phyloP scores from a whole-genome alignment of 257 asterid genomes.

The Verbena officinalis region DNA sequence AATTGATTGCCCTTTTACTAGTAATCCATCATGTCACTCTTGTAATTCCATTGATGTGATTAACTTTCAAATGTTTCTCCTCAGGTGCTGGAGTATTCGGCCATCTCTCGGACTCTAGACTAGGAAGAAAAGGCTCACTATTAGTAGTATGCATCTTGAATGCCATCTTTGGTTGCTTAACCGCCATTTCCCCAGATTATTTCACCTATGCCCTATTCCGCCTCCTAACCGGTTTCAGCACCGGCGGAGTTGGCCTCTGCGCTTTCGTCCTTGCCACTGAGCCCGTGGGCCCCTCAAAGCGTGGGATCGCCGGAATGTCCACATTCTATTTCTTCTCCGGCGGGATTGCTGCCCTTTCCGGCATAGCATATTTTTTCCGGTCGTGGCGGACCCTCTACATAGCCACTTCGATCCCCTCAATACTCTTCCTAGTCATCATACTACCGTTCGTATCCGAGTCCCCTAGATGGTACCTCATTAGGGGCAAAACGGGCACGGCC shows the following conservation, averaged over 20 bases:
- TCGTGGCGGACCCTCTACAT: slow-evolving; percentile 77
- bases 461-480: slow-evolving; percentile 81
- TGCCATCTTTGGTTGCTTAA: slow-evolving; percentile 72
- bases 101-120: slow-evolving; percentile 77
- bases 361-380: slow-evolving; percentile 60
- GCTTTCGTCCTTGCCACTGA: slow-evolving; percentile 88
- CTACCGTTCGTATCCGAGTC: slow-evolving; percentile 83
- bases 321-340: slow-evolving; percentile 91
- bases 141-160: slow-evolving; percentile 66
- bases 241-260: slow-evolving; percentile 90
- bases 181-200: slow-evolving; percentile 68
- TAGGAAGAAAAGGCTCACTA: slow-evolving; percentile 85
- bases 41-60: too few relatives aligned
- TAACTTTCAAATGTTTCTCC: too few relatives aligned
- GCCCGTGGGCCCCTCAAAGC: slow-evolving; percentile 77
- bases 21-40: too few relatives aligned
- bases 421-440: slow-evolving; percentile 46
- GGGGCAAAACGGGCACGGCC: slow-evolving; percentile 54
- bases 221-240: slow-evolving; percentile 84
- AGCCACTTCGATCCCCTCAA: slow-evolving; percentile 70
- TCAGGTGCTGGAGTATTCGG: slow-evolving; percentile 96
- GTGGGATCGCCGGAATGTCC: slow-evolving; percentile 86
- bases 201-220: slow-evolving; percentile 60
- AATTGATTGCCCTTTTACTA: too few relatives aligned
- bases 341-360: slow-evolving; percentile 73